phyloP scores from a whole-genome alignment of 164 flowering plant genomes.

The Stephania yunnanensis region DNA sequence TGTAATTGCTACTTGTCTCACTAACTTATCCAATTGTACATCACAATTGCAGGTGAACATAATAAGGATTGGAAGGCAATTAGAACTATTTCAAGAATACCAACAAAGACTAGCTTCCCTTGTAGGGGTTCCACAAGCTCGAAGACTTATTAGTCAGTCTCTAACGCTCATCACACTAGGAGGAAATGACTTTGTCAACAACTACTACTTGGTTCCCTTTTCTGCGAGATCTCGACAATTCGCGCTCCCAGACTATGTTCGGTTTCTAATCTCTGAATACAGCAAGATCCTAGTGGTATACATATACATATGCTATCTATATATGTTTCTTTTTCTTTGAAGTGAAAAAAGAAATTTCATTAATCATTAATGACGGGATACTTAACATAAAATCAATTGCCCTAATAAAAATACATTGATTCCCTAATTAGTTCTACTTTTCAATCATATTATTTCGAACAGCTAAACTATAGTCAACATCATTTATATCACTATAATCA shows the following conservation, averaged over 20 bases:
- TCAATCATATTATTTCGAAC: too few relatives aligned
- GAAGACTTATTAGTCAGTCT: constrained; percentile 42
- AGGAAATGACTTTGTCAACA: constrained; percentile 86
- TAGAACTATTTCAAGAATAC: constrained; percentile 43
- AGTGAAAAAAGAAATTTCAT: too few relatives aligned
- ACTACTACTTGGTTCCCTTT: constrained; percentile 54
- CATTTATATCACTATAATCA: too few relatives aligned
- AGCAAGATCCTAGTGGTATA: constrained; percentile 42
- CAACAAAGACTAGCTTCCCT: constrained; percentile 38
- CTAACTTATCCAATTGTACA: background rate
- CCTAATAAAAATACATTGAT: too few relatives aligned
- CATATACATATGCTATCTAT: background rate
- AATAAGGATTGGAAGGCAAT: constrained; percentile 41
- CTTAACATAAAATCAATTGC: too few relatives aligned
- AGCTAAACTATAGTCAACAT: too few relatives aligned
- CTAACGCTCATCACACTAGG: constrained; percentile 60
- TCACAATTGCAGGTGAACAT: constrained; percentile 45
- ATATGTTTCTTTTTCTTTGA: background rate
- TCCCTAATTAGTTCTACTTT: too few relatives aligned
- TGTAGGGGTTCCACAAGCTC: constrained; percentile 32
- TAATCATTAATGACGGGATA: too few relatives aligned
- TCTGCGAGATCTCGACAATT: constrained; percentile 53
- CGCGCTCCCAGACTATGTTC: constrained; percentile 37
- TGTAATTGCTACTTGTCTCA: background rate
- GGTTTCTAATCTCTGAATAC: constrained; percentile 49